Conservation (phyloP, 495 filamentous ascomycete genomes). For the Penicillium cataractarum region DNA sequence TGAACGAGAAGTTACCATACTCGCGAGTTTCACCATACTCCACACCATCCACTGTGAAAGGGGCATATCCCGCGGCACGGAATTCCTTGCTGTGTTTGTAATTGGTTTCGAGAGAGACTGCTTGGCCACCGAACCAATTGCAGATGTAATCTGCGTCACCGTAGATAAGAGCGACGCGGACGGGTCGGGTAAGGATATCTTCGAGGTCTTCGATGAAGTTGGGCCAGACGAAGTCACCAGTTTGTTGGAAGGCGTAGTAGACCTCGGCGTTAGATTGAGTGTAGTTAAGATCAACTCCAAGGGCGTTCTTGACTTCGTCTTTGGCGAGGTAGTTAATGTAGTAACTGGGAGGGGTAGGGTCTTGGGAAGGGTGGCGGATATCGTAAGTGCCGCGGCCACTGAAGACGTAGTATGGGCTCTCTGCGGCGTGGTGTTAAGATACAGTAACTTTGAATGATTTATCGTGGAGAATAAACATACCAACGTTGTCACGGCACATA, state of each 20-base stretch:
- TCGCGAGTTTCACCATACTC: constrained; percentile 57
- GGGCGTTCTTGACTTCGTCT: constrained; percentile 57
- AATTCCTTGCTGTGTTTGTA: constrained; percentile 46
- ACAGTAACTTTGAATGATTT: constrained; percentile 24
- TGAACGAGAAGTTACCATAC: constrained; percentile 60
- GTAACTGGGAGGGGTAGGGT: constrained; percentile 64
- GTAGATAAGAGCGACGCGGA: constrained; percentile 71
- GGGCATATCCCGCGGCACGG: constrained; percentile 48
- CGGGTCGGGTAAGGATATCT: constrained; percentile 52
- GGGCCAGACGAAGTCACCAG: constrained; percentile 50
- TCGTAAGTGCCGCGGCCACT: constrained; percentile 62
- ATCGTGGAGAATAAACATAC: constrained; percentile 19
- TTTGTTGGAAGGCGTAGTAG: constrained; percentile 57
- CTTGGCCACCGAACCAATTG: constrained; percentile 52
- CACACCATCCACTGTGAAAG: constrained; percentile 44
- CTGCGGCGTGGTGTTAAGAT: constrained; percentile 31
- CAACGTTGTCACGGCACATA: constrained; percentile 49
- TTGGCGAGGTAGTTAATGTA: constrained; percentile 66
- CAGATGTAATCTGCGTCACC: constrained; percentile 63
- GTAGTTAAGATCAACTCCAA: constrained; percentile 70
- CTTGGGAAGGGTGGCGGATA: constrained; percentile 52
- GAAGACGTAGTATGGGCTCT: constrained; percentile 36
- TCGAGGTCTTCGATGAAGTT: constrained; percentile 58
- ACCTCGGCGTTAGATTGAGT: constrained; percentile 55
- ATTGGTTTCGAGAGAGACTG: constrained; percentile 43